Base-by-base conservation (phyloP, 2,329 filamentous ascomycete species). In the Aurifilum marmelostoma region DNA sequence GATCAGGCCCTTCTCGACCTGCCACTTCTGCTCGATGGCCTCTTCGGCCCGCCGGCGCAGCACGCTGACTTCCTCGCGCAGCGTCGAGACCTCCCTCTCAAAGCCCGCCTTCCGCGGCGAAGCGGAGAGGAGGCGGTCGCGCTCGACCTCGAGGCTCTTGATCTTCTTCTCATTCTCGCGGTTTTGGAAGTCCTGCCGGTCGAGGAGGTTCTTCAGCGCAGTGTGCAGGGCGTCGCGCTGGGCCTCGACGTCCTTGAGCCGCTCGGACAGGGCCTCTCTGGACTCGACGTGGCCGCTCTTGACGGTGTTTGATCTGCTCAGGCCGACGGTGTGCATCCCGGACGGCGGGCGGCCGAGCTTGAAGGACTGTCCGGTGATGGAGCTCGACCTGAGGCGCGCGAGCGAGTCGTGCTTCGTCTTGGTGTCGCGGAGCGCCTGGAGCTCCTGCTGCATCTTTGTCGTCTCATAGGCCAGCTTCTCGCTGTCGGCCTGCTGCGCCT, bases 1-100 rank as follows among this genome's bases (percentile, higher is more conserved):
- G 65, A 89, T 87, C 1, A 98, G 83, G 24, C 93, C 93, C 80
- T 97, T 97, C 80, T 97, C 95, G 71, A 94, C 95, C 77, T 97
- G 92, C 91, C 93, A 98, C 80, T 98, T 98, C 76, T 97, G 92
- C 76, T 97, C 93, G 18, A 98, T 86, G 21, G 95, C 95, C 72
- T 98, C 95, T 75, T 99, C 95, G 39, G 95, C 95, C 66, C 96
- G 89, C 71, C 91, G 91, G 58, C 96, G 90, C 68, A 99, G 85
- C 21, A 91, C 87, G 65, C 92, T 92, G 71, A 99, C 92, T 77
- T 99, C 96, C 32, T 91, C 89, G 70, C 94, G 90, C 58, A 98
- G 84, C 71, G 87, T 90, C 1, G 87, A 85, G 8, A 98, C 92
- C 76, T 98, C 95, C 73, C 87, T 89, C 77, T 97, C 91, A 77